phyloP scores from a whole-genome alignment of 257 asterid species.

The Hygrophila difformis region DNA sequence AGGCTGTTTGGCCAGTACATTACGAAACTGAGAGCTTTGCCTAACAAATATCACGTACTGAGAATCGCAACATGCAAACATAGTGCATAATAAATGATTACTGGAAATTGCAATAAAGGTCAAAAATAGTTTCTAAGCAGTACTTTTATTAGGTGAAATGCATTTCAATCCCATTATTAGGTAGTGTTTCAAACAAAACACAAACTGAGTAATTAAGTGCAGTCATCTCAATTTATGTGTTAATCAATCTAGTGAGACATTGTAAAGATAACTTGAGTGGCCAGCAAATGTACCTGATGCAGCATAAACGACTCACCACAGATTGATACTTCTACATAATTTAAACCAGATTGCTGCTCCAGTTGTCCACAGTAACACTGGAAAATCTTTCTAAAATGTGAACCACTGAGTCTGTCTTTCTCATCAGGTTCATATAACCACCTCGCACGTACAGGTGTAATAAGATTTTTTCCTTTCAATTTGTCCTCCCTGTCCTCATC shows the following conservation, averaged over 20 bases:
- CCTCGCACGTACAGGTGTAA: conserved; percentile 45
- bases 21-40: too few relatives aligned
- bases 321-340: conserved; percentile 63
- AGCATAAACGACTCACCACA: conserved; percentile 97
- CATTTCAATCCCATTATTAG: neutral
- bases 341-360: conserved; percentile 52
- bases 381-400: conserved; percentile 80
- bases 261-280: neutral
- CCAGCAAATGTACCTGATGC: conserved; percentile 61
- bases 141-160: neutral
- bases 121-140: neutral
- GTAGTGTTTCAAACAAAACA: neutral
- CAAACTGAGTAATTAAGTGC: neutral
- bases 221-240: neutral
- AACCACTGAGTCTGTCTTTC: conserved; percentile 59
- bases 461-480: conserved; percentile 24
- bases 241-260: neutral
- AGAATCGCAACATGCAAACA: too few relatives aligned
- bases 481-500: conserved; percentile 8
- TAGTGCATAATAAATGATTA: too few relatives aligned
- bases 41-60: too few relatives aligned
- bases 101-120: too few relatives aligned
- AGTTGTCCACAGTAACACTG: conserved; percentile 68
- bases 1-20: too few relatives aligned
- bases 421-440: conserved; percentile 88